Base-by-base conservation (phyloP, 2,329 filamentous ascomycete species). In the Apiospora pterosperma region DNA sequence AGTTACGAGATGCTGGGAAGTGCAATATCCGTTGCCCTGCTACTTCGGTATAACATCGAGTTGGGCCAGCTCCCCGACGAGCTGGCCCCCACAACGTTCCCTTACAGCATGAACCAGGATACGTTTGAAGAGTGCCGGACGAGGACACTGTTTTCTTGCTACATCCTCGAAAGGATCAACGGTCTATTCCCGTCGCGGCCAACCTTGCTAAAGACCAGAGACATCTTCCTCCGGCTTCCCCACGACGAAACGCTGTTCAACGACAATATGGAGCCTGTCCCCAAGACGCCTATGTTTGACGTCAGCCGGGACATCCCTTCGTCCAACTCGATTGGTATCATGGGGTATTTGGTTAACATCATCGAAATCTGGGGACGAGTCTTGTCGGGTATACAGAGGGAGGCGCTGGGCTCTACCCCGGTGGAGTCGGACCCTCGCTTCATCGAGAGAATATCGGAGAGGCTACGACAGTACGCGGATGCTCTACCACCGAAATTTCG, bases 101-200 rank as follows among this genome's bases (percentile, higher is more conserved):
- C 87, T 5, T 88, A 87, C 70, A 85, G 82, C 23, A 80, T 91
- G 67, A 85, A 83, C 69, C 82, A 80, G 64, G 76, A 77, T 61
- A 86, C 85, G 36, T 84, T 89, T 69, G 83, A 84, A 28, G 91
- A 93, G 76, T 89, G 88, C 69, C 84, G 87, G 66, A 83, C 90
- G 67, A 82, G 91, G 64, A 92, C 89, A 0, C 90, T 92, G 71
- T 93, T 90, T 90, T 86, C 88, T 34, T 84, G 87, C 62, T 91
- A 89, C 69, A 78, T 92, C 69, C 83, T 91, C 74, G 91, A 93
- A 76, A 85, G 89, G 59, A 85, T 90, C 66, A 88, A 86, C 59
- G 85, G 85, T 16, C 83, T 88, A 66, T 88, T 83, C 62, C 82
- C 83, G 1, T 79, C 82, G 2, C 81, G 83, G 2, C 76, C 81